These are phyloP conservation scores for Rubia balearica DNA, from an alignment of 305 asterid species.

Conservation along the genomic window DNA sequence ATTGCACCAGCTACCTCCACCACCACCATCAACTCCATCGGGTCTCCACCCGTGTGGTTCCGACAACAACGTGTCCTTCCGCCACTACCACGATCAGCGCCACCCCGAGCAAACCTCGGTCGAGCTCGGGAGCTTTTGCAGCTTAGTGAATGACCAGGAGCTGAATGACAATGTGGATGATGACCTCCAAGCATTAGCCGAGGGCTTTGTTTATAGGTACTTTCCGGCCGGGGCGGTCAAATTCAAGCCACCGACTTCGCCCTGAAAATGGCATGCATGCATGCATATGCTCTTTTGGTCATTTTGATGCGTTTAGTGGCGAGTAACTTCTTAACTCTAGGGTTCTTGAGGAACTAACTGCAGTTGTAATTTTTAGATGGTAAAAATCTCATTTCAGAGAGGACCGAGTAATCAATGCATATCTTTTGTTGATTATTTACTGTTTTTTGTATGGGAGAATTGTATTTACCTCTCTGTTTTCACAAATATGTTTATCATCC, in stretches of 20 bases:
- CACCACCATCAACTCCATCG: slow-evolving; percentile 10
- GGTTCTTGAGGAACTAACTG: background rate
- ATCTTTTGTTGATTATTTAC: background rate
- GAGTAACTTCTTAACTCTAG: slow-evolving; percentile 1
- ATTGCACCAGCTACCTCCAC: slow-evolving; percentile 26
- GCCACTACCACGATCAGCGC: slow-evolving; percentile 4
- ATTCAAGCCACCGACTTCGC: slow-evolving; percentile 31
- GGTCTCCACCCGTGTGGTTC: slow-evolving; percentile 6
- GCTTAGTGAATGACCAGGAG: slow-evolving; percentile 27
- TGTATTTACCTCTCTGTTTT: background rate
- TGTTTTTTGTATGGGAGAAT: background rate
- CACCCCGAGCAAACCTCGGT: slow-evolving; percentile 28
- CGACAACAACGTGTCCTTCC: background rate
- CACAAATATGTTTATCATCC: background rate
- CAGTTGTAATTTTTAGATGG: background rate
- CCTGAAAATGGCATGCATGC: background rate
- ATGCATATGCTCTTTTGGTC: background rate
- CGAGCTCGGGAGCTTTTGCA: slow-evolving; percentile 35
- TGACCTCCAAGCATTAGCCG: slow-evolving; percentile 34
- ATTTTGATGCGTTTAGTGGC: background rate
- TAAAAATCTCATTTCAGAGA: background rate
- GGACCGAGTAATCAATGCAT: background rate
- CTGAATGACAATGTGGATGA: slow-evolving; percentile 31
- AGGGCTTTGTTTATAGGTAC: slow-evolving; percentile 46
- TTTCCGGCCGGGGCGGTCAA: slow-evolving; percentile 29